Evolutionary conservation across 768 basidiomycete species (phyloP).

Genomic region (Auriscalpium orientale): DNA sequence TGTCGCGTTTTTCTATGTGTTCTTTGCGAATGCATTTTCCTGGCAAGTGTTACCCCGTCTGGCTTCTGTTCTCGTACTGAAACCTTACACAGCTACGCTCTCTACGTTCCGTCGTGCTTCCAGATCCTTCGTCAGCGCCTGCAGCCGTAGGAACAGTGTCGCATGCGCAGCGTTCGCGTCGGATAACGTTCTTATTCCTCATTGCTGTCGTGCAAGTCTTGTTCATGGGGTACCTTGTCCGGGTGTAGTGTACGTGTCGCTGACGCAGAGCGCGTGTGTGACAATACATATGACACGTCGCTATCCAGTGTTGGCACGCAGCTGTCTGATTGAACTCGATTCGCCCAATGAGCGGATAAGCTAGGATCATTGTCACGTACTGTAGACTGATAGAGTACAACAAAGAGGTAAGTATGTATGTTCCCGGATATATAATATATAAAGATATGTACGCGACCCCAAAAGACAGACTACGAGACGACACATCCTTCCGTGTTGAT

Average conservation of each 20-base stretch:
- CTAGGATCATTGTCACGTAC: too few relatives aligned
- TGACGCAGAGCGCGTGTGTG: too few relatives aligned
- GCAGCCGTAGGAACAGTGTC: slow-evolving; percentile 26
- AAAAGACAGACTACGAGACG: not conserved
- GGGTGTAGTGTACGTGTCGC: slow-evolving; percentile 44
- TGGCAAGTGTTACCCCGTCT: slow-evolving; percentile 40
- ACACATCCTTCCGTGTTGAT: slow-evolving; percentile 35
- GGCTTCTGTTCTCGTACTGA: not conserved
- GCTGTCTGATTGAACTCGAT: too few relatives aligned
- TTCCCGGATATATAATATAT: not conserved
- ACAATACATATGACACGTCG: too few relatives aligned
- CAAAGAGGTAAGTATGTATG: not conserved
- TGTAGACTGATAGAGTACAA: not conserved
- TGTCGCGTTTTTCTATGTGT: slow-evolving; percentile 74
- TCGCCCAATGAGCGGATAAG: too few relatives aligned
- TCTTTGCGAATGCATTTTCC: slow-evolving; percentile 90
- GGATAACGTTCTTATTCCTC: slow-evolving; percentile 85
- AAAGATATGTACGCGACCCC: not conserved
- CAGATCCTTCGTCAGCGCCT: slow-evolving; percentile 52
- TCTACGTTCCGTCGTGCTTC: slow-evolving; percentile 83
- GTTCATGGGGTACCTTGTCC: slow-evolving; percentile 80
- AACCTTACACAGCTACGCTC: slow-evolving; percentile 71
- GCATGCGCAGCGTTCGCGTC: slow-evolving; percentile 64
- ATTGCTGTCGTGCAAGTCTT: slow-evolving; percentile 76
- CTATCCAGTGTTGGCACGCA: too few relatives aligned